These are phyloP conservation scores for Schizophyllum amplum DNA, from an alignment of 1,284 basidiomycete species.

Conservation along the genomic window DNA sequence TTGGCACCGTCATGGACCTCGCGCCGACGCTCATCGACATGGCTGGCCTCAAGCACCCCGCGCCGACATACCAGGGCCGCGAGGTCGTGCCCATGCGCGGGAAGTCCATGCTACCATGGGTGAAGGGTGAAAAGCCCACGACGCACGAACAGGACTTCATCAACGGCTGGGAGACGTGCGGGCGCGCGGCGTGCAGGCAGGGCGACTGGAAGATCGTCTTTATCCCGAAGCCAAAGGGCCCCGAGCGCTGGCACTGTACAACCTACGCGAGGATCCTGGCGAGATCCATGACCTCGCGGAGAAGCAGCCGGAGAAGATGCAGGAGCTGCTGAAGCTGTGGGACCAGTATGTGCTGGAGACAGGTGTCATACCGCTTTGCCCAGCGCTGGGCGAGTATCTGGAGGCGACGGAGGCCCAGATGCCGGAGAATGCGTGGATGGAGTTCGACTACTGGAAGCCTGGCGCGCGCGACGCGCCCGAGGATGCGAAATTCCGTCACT, in stretches of 20 bases:
- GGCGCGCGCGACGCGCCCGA: too few species aligned
- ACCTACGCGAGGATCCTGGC: slow-evolving; percentile 14
- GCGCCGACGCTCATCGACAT: slow-evolving; percentile 16
- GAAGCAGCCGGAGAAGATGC: slow-evolving; percentile 10
- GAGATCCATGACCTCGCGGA: slow-evolving; percentile 14
- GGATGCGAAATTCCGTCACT: too few species aligned
- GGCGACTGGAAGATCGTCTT: slow-evolving; percentile 16
- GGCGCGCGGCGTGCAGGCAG: slow-evolving; percentile 13
- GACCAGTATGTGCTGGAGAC: slow-evolving; percentile 13
- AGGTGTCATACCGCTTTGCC: slow-evolving; percentile 10
- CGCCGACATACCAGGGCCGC: slow-evolving; percentile 11
- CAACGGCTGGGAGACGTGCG: slow-evolving; percentile 16
- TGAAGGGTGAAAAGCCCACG: slow-evolving; percentile 3
- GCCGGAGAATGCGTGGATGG: too few species aligned
- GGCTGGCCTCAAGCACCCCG: slow-evolving; percentile 12
- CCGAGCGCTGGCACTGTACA: slow-evolving; percentile 15
- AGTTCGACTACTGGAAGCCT: too few species aligned
- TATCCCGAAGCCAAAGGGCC: slow-evolving; percentile 13
- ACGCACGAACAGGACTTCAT: slow-evolving; percentile 14
- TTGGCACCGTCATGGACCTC: slow-evolving; percentile 16
- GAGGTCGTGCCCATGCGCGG: slow-evolving; percentile 16
- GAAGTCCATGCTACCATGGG: slow-evolving; percentile 6
- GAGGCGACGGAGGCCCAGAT: too few species aligned
- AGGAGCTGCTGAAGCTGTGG: slow-evolving; percentile 14
- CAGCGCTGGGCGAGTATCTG: slow-evolving; percentile 7